phyloP scores from a whole-genome alignment of 345 rosid species.

The Eucalyptus marginata region DNA sequence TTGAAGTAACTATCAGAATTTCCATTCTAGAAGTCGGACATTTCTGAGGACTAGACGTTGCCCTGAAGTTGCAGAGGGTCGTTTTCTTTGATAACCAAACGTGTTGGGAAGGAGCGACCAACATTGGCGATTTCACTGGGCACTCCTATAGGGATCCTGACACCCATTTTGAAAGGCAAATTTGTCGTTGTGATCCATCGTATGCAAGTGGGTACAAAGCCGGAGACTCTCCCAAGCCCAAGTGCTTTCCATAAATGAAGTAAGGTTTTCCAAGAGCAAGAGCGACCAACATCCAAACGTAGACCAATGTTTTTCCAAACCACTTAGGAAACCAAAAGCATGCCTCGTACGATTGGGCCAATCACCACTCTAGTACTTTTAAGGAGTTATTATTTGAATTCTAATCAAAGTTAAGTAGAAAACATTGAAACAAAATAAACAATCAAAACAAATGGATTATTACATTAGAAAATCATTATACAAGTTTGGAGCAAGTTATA shows the following conservation, averaged over 20 bases:
- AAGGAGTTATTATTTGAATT: background rate
- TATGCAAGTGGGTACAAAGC: background rate
- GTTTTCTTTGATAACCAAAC: background rate
- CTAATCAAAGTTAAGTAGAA: background rate
- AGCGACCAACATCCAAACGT: background rate
- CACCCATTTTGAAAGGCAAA: background rate
- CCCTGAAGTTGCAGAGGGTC: background rate
- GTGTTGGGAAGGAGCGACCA: background rate
- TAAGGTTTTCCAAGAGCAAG: background rate
- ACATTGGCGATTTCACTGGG: background rate
- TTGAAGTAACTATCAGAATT: background rate
- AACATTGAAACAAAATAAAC: background rate
- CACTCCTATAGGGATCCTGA: background rate
- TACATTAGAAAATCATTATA: background rate
- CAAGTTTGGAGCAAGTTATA: background rate
- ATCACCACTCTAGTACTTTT: background rate
- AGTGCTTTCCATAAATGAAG: background rate
- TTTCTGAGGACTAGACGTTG: background rate
- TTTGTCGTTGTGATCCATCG: background rate
- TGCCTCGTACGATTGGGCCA: background rate
- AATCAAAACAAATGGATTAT: background rate
- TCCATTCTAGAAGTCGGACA: background rate
- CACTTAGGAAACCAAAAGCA: background rate
- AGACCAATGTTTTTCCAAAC: background rate
- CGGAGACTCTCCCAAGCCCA: background rate